phyloP scores from a whole-genome alignment of 1,284 basidiomycete species.

The Sporisorium exsertum region DNA sequence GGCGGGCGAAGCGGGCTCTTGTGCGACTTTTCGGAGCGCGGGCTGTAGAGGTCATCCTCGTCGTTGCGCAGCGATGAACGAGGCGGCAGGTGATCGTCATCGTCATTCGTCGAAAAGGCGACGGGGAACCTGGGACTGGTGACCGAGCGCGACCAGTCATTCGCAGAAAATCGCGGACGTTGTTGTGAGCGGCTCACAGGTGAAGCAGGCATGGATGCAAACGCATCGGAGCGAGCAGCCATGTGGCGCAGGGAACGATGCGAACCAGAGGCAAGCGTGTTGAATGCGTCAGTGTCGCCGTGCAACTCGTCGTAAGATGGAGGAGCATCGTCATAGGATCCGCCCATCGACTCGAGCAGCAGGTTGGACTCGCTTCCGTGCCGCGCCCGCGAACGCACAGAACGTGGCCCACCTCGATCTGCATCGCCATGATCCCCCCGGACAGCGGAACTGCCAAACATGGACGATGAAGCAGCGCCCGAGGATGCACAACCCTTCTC shows the following conservation, averaged over 20 bases:
- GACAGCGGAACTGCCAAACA: background rate
- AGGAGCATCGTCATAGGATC: conserved; percentile 24
- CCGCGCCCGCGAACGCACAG: background rate
- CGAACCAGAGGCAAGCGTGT: conserved; percentile 1
- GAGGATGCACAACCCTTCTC: background rate
- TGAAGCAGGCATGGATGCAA: conserved; percentile 23
- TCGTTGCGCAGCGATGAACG: background rate
- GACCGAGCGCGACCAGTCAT: conserved; percentile 9
- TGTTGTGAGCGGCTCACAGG: conserved; percentile 12
- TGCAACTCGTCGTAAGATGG: conserved; percentile 42
- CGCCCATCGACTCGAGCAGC: conserved; percentile 13
- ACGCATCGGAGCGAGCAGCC: conserved; percentile 10
- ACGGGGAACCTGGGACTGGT: conserved; percentile 6
- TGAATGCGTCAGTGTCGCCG: conserved; percentile 26
- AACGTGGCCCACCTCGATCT: background rate
- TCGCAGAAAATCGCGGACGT: conserved; percentile 16
- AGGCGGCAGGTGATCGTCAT: background rate
- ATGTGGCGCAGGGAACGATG: conserved; percentile 4
- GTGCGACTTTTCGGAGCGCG: conserved; percentile 5
- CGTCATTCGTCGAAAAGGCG: conserved; percentile 9
- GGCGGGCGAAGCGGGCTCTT: background rate
- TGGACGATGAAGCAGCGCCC: background rate
- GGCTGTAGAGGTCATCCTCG: conserved; percentile 22
- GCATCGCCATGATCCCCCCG: background rate
- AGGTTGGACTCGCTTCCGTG: conserved; percentile 35